Base-by-base conservation (phyloP, 2,329 filamentous ascomycete genomes). In the Aspergillus puulaauensis region DNA sequence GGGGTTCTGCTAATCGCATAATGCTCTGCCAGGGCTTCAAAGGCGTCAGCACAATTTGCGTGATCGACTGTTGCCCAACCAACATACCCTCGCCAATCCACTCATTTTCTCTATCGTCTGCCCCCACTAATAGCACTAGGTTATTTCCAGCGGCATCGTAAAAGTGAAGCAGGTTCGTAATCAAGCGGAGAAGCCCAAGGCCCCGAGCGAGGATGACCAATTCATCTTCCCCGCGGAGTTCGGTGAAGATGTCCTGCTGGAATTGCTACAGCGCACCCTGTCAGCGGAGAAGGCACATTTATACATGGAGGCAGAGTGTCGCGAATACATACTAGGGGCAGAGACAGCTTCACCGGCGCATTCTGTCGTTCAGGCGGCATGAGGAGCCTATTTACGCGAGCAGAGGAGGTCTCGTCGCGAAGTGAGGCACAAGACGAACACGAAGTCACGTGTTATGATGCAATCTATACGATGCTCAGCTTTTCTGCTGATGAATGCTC, bases 131-230 rank as follows among this genome's bases (percentile, higher is more conserved):
- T 45, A 99, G 81, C 49, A 99, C 88, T 54, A 99, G 80, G 70
- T 96, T 98, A 76, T 95, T 96, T 14, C 95, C 95, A 3, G 91
- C 91, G 1, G 92, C 93, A 82, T 99, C 95, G 77, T 97, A 97
- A 19, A 93, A 93, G 76, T 99, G 95, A 27, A 99, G 85, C 40
- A 99, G 84, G 72, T 98, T 99, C n/a, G 91, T 96, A 69, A 97
- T 85, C 57, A 99, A 85, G 65, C 92, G 91, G 73, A 97, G 85
- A 46, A 98, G 87, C 66, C 95, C 95, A 48, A 99, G 87, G 66
- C 95, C 95, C 53, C 91, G 90, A 43, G 93, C 95, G 55, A 98
- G 84, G 54, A 99, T 83, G 68, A 98, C 89, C 63, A 99, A 87
- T 76, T 96, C 90, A 90, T 99, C 95, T 79, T 97, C 90, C 60